Conservation (phyloP, 73 alveolate species). For the Symbiodinium natans region DNA sequence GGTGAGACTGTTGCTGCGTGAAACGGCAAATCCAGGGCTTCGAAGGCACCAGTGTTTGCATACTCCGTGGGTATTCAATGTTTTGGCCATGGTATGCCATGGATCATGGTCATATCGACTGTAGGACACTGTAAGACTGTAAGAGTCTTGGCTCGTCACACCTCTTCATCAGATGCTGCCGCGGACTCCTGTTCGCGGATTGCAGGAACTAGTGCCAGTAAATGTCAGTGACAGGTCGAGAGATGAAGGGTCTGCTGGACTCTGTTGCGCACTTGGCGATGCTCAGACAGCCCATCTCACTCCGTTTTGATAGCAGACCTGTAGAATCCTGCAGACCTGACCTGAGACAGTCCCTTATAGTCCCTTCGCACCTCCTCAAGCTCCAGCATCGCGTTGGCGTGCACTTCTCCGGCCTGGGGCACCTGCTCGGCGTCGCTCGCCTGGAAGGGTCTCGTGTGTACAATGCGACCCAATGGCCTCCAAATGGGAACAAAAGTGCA, state of each 20-base stretch:
- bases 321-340: too few species aligned
- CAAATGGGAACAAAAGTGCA: not conserved
- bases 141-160: too few species aligned
- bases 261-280: too few species aligned
- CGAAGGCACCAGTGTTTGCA: not conserved
- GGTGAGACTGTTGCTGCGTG: not conserved
- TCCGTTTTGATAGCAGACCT: too few species aligned
- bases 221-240: not conserved
- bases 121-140: too few species aligned
- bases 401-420: not conserved
- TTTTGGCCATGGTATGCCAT: not conserved
- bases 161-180: not conserved
- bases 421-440: conserved; percentile 4
- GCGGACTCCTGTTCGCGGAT: not conserved
- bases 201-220: not conserved
- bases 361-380: not conserved
- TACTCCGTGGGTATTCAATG: not conserved
- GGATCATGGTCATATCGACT: not conserved
- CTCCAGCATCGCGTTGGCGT: not conserved
- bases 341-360: too few species aligned
- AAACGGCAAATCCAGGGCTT: not conserved
- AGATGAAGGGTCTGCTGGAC: not conserved
- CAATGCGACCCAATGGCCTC: not conserved
- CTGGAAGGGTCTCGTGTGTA: not conserved
- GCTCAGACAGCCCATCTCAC: too few species aligned